Base-by-base conservation (phyloP, 495 filamentous ascomycete species). In the Amphirosellinia nigrospora region DNA sequence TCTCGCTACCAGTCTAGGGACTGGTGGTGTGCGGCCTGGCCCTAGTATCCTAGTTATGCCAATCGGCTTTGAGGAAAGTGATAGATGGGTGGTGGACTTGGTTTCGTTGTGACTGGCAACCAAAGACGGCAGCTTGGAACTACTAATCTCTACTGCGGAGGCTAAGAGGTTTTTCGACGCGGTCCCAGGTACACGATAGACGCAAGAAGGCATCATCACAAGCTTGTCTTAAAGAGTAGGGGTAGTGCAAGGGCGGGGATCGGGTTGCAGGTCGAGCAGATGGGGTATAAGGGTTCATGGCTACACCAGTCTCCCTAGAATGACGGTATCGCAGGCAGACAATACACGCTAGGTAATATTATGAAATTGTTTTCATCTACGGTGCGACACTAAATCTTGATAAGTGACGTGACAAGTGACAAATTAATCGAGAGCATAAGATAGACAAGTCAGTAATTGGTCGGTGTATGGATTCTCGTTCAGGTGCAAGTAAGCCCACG, bases 261-360 rank as follows among this genome's bases (percentile, higher is more conserved):
- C 15, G 32, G 16, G 32, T 32, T 23, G 23, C 36, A 11, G 38
- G 48, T 43, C 43, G 28, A 43, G 48, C 23, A 63, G 68, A 46
- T 38, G 59, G 28, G 45, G 21, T 34, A 46, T 28, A 46, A 48
- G 60, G 60, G 43, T 43, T 72, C n/a, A 32, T 46, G 50, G 39
- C 68, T 38, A 70, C 50, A 61, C 55, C 64, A 61, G 62, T 50
- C 48, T 64, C 45, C 58, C 36, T 71, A 55, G 53, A 70, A 71
- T 68, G 66, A 71, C 67, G 70, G 64, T 60, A 74, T 38, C 36
- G 63, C 46, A 76, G 64, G 62, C 67, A 77, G 58, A 59, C 66
- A 73, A 72, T 76, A 78, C 72, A 76, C 71, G 74, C 66, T 78
- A 78, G 71, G 74, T 78, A 78, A 71, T 74, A 74, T 74, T 60